phyloP scores from a whole-genome alignment of 306 rosid species.

The Argentina anserina region DNA sequence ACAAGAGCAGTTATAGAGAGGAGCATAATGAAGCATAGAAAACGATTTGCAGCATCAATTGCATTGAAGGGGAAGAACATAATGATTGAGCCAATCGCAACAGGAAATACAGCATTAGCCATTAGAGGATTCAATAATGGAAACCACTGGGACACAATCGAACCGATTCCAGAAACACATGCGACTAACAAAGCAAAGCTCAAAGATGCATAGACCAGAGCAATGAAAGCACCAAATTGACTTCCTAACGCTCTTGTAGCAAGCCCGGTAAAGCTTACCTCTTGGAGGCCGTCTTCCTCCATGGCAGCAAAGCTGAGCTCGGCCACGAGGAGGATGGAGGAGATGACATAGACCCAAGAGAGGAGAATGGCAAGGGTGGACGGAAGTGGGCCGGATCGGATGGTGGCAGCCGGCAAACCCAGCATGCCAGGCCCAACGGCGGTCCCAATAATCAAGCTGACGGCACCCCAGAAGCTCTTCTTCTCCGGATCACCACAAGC shows the following conservation, averaged over 20 bases:
- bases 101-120: constrained; percentile 42
- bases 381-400: constrained; percentile 50
- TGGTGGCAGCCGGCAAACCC: constrained; percentile 42
- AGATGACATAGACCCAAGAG: constrained; percentile 50
- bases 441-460: constrained; percentile 46
- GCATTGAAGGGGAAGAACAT: constrained; percentile 44
- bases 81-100: constrained; percentile 24
- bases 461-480: constrained; percentile 59
- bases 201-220: constrained; percentile 35
- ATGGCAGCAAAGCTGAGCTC: constrained; percentile 52
- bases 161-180: constrained; percentile 53
- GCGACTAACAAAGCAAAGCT: constrained; percentile 53
- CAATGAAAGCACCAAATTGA: constrained; percentile 42
- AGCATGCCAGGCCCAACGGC: constrained; percentile 62
- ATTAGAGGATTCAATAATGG: constrained; percentile 18
- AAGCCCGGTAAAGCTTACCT: constrained; percentile 54
- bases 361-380: constrained; percentile 47
- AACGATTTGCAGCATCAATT: constrained; percentile 43
- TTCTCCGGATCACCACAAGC: not conserved
- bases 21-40: constrained; percentile 48
- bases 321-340: constrained; percentile 54
- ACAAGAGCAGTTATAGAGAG: constrained; percentile 45
- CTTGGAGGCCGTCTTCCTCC: constrained; percentile 46
- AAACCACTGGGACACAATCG: constrained; percentile 35
- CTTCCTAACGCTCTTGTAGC: constrained; percentile 42